phyloP scores from a whole-genome alignment of 192 early-diverging fungal species.

The Dimargaris cristalligena region DNA sequence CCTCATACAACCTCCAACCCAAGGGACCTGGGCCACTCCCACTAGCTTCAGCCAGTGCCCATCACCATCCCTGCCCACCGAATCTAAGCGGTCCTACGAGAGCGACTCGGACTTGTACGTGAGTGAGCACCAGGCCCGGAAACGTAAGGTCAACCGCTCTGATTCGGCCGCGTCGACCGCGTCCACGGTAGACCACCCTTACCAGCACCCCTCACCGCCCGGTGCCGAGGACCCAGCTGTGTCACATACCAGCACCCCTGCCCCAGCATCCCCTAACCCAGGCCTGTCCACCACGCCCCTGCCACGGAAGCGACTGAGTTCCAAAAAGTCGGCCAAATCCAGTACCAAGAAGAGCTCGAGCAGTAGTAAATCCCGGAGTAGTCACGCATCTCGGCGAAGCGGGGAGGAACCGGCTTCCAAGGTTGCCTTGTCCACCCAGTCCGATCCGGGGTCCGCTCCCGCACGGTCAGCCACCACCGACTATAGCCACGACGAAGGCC shows the following conservation, averaged over 20 bases:
- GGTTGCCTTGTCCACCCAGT: not conserved
- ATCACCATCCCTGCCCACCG: not conserved
- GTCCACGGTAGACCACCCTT: too few species aligned
- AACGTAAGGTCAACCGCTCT: constrained; percentile 5
- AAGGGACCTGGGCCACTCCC: too few species aligned
- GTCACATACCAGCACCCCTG: not conserved
- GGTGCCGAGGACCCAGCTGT: not conserved
- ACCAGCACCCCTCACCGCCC: too few species aligned
- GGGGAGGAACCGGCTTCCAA: not conserved
- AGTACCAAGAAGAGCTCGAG: not conserved
- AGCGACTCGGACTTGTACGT: not conserved
- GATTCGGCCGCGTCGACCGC: too few species aligned
- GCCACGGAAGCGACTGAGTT: not conserved
- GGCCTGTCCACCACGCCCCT: not conserved
- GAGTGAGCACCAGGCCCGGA: not conserved
- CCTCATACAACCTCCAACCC: too few species aligned
- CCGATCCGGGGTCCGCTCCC: not conserved
- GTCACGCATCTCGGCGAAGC: not conserved
- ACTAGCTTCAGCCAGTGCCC: not conserved
- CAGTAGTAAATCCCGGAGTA: not conserved
- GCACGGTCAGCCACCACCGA: not conserved
- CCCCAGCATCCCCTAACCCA: not conserved
- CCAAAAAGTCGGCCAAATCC: not conserved
- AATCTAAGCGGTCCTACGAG: not conserved
- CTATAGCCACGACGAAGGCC: not conserved